Conservation (phyloP, 371 early-diverging fungal species). For the Actinomortierella wolfii region DNA sequence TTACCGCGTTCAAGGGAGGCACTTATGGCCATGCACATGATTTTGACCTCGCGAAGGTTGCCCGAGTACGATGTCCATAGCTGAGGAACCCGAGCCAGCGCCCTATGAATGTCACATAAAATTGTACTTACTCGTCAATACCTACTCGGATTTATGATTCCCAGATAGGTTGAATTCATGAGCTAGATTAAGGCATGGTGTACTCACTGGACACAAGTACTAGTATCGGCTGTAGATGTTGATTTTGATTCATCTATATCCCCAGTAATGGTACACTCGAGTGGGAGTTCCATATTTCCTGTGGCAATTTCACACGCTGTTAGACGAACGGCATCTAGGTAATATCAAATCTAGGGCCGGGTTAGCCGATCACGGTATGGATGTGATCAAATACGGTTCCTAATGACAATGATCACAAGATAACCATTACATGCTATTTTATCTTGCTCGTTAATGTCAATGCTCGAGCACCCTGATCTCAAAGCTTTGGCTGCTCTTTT, state of each 20-base stretch:
- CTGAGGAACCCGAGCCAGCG: conserved; percentile 28
- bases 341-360: not conserved
- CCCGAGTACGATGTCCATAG: conserved; percentile 45
- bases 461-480: conserved; percentile 21
- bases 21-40: conserved; percentile 32
- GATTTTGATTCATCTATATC: not conserved
- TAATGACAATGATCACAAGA: no score
- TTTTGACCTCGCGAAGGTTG: conserved; percentile 30
- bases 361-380: no score
- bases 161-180: no score
- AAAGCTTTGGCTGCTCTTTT: conserved; percentile 24
- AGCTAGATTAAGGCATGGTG: no score
- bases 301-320: conserved; percentile 37
- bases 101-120: conserved; percentile 6
- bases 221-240: not conserved
- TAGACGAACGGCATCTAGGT: conserved; percentile 28
- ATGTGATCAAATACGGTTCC: no score
- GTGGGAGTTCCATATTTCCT: conserved; percentile 28
- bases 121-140: no score
- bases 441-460: conserved; percentile 28
- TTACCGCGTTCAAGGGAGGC: conserved; percentile 32
- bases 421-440: conserved; percentile 22
- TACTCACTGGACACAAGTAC: conserved; percentile 28
- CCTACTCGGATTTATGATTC: no score
- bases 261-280: conserved; percentile 15